Conservation (phyloP, 805 yeast species). For the Pichia phayaonensis region DNA sequence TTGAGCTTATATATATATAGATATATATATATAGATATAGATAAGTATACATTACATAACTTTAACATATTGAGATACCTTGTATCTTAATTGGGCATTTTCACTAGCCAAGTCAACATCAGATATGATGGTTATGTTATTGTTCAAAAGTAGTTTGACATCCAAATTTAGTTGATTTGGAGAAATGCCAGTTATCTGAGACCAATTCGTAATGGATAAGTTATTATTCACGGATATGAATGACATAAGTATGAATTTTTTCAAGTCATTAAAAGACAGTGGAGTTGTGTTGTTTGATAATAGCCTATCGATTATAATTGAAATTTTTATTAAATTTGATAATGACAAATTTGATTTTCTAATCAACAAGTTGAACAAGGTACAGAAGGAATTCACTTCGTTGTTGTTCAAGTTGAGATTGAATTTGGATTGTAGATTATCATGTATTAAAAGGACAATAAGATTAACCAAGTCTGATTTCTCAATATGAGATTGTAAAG, state of each 20-base stretch:
- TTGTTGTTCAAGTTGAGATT: not conserved
- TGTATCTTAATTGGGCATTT: not conserved
- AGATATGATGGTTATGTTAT: not conserved
- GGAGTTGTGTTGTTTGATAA: not conserved
- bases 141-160: not conserved
- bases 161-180: not conserved
- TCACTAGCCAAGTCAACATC: not conserved
- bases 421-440: conserved; percentile 3
- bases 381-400: not conserved
- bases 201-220: not conserved
- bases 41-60: not conserved
- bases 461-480: conserved; percentile 4
- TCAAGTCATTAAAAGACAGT: not conserved
- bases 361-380: not conserved
- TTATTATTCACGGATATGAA: not conserved
- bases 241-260: not conserved
- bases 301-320: not conserved
- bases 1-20: too few species aligned
- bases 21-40: too few species aligned
- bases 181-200: conserved; percentile 2
- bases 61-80: not conserved
- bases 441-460: conserved; percentile 2
- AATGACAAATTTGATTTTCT: not conserved
- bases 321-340: not conserved
- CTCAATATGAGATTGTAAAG: not conserved